Percentiles rank a stretch among this genome's conserved stretches.
Conservation (phyloP, 371 early-diverging fungal species). For the Mucor piriformis region DNA sequence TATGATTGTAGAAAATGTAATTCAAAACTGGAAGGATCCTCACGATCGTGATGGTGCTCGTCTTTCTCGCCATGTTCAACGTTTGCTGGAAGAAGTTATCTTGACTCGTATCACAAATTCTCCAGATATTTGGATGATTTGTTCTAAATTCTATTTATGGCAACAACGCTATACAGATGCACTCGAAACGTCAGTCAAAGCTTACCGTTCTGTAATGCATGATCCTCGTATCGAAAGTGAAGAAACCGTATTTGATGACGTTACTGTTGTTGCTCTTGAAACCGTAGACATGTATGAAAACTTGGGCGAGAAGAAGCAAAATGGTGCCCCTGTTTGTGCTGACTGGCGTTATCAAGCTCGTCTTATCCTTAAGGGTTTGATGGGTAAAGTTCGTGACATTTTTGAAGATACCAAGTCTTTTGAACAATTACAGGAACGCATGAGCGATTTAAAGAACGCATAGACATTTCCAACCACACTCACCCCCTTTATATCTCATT, state of each 20-base stretch:
- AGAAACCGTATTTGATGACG: conserved; percentile 68
- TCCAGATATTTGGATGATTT: conserved; percentile 76
- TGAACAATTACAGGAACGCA: conserved; percentile 60
- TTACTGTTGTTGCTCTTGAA: conserved; percentile 69
- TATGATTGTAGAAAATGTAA: conserved; percentile 72
- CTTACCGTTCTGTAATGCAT: conserved; percentile 80
- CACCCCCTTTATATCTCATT: too few relatives aligned
- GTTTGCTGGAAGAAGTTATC: conserved; percentile 68
- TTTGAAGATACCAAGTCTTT: conserved; percentile 73
- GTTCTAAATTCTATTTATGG: conserved; percentile 79
- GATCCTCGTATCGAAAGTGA: conserved; percentile 73
- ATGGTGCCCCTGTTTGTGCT: conserved; percentile 61
- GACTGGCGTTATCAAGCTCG: conserved; percentile 91
- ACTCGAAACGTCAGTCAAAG: conserved; percentile 81
- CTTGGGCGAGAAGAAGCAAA: conserved; percentile 57
- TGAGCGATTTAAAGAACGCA: conserved; percentile 56
- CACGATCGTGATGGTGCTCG: conserved; percentile 50
- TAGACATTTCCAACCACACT: conserved; percentile 4
- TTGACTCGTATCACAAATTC: conserved; percentile 75
- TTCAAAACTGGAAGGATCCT: conserved; percentile 66
- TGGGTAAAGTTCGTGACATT: conserved; percentile 76
- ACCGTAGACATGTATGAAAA: conserved; percentile 81
- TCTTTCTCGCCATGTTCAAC: conserved; percentile 47
- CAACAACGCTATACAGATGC: conserved; percentile 60
- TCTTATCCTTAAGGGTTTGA: conserved; percentile 78